Conservation (phyloP, 2,329 filamentous ascomycete genomes). For the Calonectria honghensis region DNA sequence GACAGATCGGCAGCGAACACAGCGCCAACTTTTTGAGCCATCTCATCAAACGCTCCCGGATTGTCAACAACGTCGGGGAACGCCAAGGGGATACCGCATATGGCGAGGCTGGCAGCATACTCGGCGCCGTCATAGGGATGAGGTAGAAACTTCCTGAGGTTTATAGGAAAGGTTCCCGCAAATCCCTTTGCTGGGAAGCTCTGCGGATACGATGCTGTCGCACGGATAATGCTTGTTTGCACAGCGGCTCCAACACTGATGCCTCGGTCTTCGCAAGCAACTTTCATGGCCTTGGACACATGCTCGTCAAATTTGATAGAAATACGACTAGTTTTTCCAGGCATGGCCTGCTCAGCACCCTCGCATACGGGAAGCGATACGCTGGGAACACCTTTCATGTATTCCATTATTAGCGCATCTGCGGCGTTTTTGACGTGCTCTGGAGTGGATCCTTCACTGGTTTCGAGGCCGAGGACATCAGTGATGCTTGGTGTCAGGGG, state of each 20-base stretch:
- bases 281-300: background rate
- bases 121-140: background rate
- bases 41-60: slow-evolving; percentile 9
- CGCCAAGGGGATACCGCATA: background rate
- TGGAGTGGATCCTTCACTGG: background rate
- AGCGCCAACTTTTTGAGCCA: background rate
- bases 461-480: background rate
- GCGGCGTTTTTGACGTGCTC: slow-evolving; percentile 9
- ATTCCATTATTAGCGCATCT: background rate
- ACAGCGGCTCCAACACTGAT: slow-evolving; percentile 3
- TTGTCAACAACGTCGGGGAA: slow-evolving; percentile 2
- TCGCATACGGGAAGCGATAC: background rate
- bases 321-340: background rate
- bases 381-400: background rate
- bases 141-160: background rate
- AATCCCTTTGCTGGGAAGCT: slow-evolving; percentile 3
- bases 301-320: background rate
- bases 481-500: background rate
- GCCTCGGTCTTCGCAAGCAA: background rate
- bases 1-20: background rate
- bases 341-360: background rate
- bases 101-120: background rate
- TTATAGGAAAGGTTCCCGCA: background rate
- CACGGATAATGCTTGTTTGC: slow-evolving; percentile 2
- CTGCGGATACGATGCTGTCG: slow-evolving; percentile 2